Percentiles rank a stretch among this genome's conserved stretches.
phyloP scores from a whole-genome alignment of 345 rosid genomes.

The Gossypium australe region DNA sequence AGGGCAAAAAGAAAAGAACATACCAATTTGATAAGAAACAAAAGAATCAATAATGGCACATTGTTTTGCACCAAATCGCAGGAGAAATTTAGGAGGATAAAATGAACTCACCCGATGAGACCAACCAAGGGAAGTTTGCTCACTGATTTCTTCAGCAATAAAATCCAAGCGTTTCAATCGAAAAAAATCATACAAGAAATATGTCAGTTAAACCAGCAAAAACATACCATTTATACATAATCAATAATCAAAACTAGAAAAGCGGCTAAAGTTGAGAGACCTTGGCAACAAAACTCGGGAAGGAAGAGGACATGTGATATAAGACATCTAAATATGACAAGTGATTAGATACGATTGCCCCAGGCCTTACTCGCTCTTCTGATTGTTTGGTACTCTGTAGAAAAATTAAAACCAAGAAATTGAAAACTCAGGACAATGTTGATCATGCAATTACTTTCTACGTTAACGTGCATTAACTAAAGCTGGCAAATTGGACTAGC shows the following conservation, averaged over 20 bases:
- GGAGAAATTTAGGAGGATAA: not conserved
- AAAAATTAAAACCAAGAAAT: not conserved
- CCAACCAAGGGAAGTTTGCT: conserved; percentile 92
- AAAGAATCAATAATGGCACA: not conserved
- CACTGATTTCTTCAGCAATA: conserved; percentile 88
- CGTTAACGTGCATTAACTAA: not conserved
- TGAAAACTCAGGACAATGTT: not conserved
- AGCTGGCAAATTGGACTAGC: not conserved
- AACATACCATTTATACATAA: not conserved
- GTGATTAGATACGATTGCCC: conserved; percentile 87
- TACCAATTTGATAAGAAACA: not conserved
- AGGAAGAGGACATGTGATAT: conserved; percentile 91
- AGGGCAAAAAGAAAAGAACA: not conserved
- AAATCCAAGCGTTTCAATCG: conserved; percentile 23
- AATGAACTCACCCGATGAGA: conserved; percentile 69
- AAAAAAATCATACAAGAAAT: conserved; percentile 12
- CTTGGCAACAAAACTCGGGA: conserved; percentile 99
- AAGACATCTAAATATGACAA: conserved; percentile 88
- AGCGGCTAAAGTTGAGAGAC: conserved; percentile 38
- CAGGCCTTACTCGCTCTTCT: conserved; percentile 63
- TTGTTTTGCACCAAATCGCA: not conserved
- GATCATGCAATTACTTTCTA: not conserved
- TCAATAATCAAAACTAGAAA: not conserved
- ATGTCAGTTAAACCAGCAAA: conserved; percentile 24
- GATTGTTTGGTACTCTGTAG: conserved; percentile 24